phyloP scores from a whole-genome alignment of 148 eudicot species.

The Heliosperma pusillum region DNA sequence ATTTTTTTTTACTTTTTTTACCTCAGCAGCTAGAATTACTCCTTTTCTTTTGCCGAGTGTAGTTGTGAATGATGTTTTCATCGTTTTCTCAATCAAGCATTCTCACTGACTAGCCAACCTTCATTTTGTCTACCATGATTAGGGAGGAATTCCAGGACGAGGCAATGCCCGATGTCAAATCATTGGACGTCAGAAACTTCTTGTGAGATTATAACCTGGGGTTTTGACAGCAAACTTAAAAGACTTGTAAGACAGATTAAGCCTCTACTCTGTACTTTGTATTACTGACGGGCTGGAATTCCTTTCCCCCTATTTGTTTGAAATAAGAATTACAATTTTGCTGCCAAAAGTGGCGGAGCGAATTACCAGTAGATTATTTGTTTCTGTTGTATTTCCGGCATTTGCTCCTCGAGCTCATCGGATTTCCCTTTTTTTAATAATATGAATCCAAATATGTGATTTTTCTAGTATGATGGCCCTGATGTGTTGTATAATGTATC shows the following conservation, averaged over 20 bases:
- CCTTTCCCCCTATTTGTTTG: neutral
- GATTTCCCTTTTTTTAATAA: slow-evolving; percentile 6
- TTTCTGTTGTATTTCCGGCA: slow-evolving; percentile 2
- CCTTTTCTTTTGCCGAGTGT: too few relatives aligned
- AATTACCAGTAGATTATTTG: neutral
- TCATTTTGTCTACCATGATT: slow-evolving; percentile 15
- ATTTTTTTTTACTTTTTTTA: too few relatives aligned
- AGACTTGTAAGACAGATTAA: neutral
- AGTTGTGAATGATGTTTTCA: neutral
- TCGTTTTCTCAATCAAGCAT: neutral
- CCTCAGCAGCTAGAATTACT: neutral
- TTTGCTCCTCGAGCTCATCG: slow-evolving; percentile 15
- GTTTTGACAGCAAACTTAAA: too few relatives aligned
- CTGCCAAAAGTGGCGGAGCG: neutral
- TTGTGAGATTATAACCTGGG: neutral
- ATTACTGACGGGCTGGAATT: neutral
- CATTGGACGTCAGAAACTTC: neutral
- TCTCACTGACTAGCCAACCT: neutral
- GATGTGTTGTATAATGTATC: neutral
- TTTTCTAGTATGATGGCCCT: neutral
- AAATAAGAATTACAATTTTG: neutral
- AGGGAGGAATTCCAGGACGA: slow-evolving; percentile 98
- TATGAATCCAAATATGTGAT: neutral
- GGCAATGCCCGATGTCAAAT: slow-evolving; percentile 58
- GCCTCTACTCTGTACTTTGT: slow-evolving; percentile 4